These are phyloP conservation scores for Ceratocystis eucalypticola DNA, from an alignment of 2,329 filamentous ascomycete genomes.

Conservation along the genomic window DNA sequence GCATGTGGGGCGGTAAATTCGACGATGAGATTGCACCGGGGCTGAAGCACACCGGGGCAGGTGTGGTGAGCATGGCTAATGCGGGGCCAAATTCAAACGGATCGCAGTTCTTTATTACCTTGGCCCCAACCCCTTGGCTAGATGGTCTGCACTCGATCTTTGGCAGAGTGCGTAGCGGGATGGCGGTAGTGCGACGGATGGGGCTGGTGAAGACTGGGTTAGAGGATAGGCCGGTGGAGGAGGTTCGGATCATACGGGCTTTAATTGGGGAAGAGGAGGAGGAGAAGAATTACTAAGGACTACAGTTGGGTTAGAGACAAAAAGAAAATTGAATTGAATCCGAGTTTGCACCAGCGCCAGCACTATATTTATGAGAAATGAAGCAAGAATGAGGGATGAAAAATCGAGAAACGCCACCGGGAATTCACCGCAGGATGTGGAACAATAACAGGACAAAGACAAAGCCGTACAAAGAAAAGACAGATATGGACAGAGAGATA, in stretches of 20 bases:
- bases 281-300: conserved; percentile 12
- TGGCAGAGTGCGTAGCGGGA: conserved; percentile 70
- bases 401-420: conserved; percentile 13
- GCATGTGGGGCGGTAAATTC: conserved; percentile 88
- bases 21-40: conserved; percentile 71
- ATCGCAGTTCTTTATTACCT: conserved; percentile 88
- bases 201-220: conserved; percentile 70
- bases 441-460: conserved; percentile 20
- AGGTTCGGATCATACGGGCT: conserved; percentile 67
- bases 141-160: conserved; percentile 98
- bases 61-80: conserved; percentile 94
- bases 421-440: neutral
- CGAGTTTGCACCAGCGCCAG: neutral
- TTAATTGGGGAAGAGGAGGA: conserved; percentile 51
- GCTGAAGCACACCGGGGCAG: conserved; percentile 84
- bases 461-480: neutral
- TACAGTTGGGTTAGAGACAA: neutral
- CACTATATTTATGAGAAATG: neutral
- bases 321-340: neutral
- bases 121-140: conserved; percentile 89
- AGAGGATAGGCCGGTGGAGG: conserved; percentile 68
- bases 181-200: conserved; percentile 75
- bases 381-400: conserved; percentile 17
- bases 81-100: conserved; percentile 86
- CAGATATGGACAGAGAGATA: neutral